These are phyloP conservation scores for Globisporangium cylindrosporum DNA, from an alignment of 352 stramenopile genomes.

Conservation along the genomic window DNA sequence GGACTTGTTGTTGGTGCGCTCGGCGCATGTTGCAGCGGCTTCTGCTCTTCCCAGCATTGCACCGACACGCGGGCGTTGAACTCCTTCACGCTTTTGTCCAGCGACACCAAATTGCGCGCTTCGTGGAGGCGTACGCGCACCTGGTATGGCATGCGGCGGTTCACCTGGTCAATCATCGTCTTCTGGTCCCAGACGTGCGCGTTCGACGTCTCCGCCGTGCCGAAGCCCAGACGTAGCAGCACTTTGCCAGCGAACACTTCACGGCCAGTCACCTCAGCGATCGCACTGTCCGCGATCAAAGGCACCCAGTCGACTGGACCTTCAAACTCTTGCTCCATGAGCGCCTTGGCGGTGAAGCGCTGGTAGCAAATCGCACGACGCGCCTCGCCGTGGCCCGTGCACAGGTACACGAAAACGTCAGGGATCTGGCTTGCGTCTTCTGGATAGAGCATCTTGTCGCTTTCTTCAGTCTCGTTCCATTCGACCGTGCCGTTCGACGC, in stretches of 20 bases:
- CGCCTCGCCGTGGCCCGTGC: slow-evolving; percentile 56
- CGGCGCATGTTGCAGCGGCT: slow-evolving; percentile 23
- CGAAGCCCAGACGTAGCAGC: slow-evolving; percentile 70
- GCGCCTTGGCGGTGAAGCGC: slow-evolving; percentile 58
- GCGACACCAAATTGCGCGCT: slow-evolving; percentile 30
- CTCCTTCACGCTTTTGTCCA: neutral
- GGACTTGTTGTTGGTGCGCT: slow-evolving; percentile 29
- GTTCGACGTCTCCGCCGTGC: slow-evolving; percentile 44
- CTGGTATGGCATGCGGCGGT: slow-evolving; percentile 65
- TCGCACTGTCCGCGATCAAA: slow-evolving; percentile 57
- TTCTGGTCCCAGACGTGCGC: slow-evolving; percentile 54
- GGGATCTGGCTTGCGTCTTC: slow-evolving; percentile 60
- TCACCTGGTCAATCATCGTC: slow-evolving; percentile 53
- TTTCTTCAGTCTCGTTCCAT: slow-evolving; percentile 78
- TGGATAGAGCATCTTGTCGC: slow-evolving; percentile 62
- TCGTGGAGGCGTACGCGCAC: slow-evolving; percentile 71
- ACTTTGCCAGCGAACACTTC: slow-evolving; percentile 67
- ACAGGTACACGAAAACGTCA: slow-evolving; percentile 82
- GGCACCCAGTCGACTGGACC: slow-evolving; percentile 53
- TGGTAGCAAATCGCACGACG: slow-evolving; percentile 70
- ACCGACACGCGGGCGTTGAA: slow-evolving; percentile 54
- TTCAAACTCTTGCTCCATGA: slow-evolving; percentile 48
- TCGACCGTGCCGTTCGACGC: slow-evolving; percentile 65
- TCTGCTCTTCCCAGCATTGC: slow-evolving; percentile 61
- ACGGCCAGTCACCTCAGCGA: slow-evolving; percentile 42